Conservation (phyloP, 495 filamentous ascomycete genomes). For the Penicillium alfredii region DNA sequence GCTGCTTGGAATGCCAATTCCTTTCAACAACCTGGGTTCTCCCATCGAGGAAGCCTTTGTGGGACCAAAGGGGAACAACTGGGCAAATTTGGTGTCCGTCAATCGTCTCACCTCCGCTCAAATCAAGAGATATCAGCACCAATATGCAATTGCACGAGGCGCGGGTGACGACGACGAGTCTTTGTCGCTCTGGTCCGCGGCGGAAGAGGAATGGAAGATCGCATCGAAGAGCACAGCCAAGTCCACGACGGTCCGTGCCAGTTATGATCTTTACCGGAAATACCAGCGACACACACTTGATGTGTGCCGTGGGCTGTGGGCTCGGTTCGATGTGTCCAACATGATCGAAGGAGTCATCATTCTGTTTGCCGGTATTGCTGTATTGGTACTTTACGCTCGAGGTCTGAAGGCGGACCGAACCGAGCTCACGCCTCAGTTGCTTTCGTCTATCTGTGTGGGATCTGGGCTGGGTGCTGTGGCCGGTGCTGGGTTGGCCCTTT, state of each 20-base stretch:
- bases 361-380: constrained; percentile 57
- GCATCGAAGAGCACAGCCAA: constrained; percentile 32
- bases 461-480: constrained; percentile 34
- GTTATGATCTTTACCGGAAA: constrained; percentile 56
- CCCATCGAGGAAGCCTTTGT: constrained; percentile 93
- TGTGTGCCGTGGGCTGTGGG: constrained; percentile 83
- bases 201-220: constrained; percentile 42
- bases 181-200: constrained; percentile 52
- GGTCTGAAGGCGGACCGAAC: constrained; percentile 47
- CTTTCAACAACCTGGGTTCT: constrained; percentile 93
- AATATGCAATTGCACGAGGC: constrained; percentile 56
- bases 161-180: constrained; percentile 56
- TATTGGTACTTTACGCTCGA: constrained; percentile 67
- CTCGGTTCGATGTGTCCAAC: constrained; percentile 76
- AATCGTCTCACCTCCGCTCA: constrained; percentile 75
- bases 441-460: constrained; percentile 39
- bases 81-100: constrained; percentile 67
- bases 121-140: constrained; percentile 78
- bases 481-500: constrained; percentile 22
- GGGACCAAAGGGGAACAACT: constrained; percentile 59
- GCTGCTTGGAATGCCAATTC: constrained; percentile 84
- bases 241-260: constrained; percentile 29
- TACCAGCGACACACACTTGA: constrained; percentile 76
- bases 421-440: constrained; percentile 46
- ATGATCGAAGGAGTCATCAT: constrained; percentile 76